These are phyloP conservation scores for Fusarium nematophilum DNA, from an alignment of 2,329 filamentous ascomycete species.

Conservation along the genomic window DNA sequence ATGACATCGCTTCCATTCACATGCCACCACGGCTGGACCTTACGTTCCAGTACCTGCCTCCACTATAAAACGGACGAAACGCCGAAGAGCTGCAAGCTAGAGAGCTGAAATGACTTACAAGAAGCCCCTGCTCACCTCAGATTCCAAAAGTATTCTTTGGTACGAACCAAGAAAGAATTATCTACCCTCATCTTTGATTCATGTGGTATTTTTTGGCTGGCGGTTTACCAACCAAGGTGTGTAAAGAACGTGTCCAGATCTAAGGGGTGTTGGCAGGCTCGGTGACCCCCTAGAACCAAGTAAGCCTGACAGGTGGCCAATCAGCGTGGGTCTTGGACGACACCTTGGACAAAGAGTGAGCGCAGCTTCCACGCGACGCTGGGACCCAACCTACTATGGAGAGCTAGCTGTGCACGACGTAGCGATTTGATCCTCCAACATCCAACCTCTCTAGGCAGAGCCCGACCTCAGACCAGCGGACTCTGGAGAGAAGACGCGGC, in stretches of 20 bases:
- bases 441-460: conserved; percentile 26
- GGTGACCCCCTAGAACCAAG: neutral
- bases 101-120: too few species aligned
- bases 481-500: conserved; percentile 27
- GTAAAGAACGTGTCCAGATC: conserved; percentile 8
- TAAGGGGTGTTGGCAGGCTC: conserved; percentile 4
- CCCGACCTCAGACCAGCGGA: conserved; percentile 13
- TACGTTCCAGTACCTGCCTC: too few species aligned
- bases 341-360: conserved; percentile 42
- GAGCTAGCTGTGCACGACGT: conserved; percentile 27
- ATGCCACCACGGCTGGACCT: neutral
- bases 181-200: neutral
- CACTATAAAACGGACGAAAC: too few species aligned
- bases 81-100: too few species aligned
- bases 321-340: conserved; percentile 38
- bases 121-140: too few species aligned
- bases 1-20: neutral
- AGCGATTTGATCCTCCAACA: conserved; percentile 32
- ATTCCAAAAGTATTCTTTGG: too few species aligned
- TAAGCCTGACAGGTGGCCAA: conserved; percentile 39
- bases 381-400: conserved; percentile 21
- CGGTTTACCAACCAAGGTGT: too few species aligned
- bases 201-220: neutral
- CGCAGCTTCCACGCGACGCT: conserved; percentile 35
- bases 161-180: too few species aligned